These are phyloP conservation scores for Leptodontidium sp. DNA, from an alignment of 2,329 filamentous ascomycete species.

Conservation along the genomic window DNA sequence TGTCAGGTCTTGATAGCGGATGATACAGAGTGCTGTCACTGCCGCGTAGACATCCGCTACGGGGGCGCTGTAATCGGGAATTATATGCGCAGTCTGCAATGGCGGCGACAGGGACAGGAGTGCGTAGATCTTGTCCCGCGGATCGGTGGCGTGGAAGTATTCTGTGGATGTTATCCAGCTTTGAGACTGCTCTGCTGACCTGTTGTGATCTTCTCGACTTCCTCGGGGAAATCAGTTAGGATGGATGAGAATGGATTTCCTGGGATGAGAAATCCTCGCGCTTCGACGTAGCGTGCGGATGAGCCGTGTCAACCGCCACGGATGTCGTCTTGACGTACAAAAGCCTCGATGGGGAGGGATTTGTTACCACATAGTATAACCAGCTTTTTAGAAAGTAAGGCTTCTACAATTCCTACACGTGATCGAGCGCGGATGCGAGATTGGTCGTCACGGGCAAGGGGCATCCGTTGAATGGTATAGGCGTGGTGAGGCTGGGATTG, in stretches of 20 bases:
- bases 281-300: neutral
- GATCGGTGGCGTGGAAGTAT: slow-evolving; percentile 1
- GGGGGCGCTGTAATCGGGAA: neutral
- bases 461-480: neutral
- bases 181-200: neutral
- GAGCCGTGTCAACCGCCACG: slow-evolving; percentile 1
- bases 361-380: slow-evolving; percentile 4
- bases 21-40: slow-evolving; percentile 1
- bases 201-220: neutral
- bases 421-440: neutral
- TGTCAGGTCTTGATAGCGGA: slow-evolving; percentile 1
- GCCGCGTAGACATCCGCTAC: neutral
- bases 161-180: slow-evolving; percentile 12
- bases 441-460: neutral
- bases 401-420: slow-evolving; percentile 1
- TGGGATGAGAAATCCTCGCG: neutral
- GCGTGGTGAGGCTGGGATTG: neutral
- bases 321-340: slow-evolving; percentile 11
- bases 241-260: slow-evolving; percentile 13
- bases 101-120: slow-evolving; percentile 1
- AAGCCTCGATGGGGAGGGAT: neutral
- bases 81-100: neutral
- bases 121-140: slow-evolving; percentile 16
- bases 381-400: neutral
- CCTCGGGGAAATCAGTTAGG: slow-evolving; percentile 5